phyloP scores from a whole-genome alignment of 2,329 filamentous ascomycete species.

The Atkinsonella hypoxylon region DNA sequence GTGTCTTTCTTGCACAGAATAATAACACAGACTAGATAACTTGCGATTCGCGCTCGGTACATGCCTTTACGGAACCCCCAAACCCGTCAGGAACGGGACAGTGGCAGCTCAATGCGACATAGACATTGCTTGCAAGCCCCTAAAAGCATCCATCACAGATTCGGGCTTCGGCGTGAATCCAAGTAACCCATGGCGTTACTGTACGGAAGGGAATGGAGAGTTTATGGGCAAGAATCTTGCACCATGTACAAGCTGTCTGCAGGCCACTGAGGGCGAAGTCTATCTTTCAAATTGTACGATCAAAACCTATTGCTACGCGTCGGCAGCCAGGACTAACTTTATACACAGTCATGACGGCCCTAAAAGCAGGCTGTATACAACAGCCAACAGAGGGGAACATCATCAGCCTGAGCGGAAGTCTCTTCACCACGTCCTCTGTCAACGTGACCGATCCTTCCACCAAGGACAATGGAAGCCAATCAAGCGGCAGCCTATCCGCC shows the following conservation, averaged over 20 bases:
- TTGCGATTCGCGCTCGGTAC: slow-evolving; percentile 34
- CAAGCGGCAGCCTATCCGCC: slow-evolving; percentile 25
- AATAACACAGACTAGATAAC: slow-evolving; percentile 27
- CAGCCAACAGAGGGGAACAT: slow-evolving; percentile 24
- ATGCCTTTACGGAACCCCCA: slow-evolving; percentile 28
- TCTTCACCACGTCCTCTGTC: slow-evolving; percentile 27
- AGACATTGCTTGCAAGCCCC: slow-evolving; percentile 26
- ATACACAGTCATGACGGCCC: slow-evolving; percentile 31
- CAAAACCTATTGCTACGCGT: not conserved
- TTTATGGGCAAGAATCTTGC: slow-evolving; percentile 21
- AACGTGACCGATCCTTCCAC: slow-evolving; percentile 26
- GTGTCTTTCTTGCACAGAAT: not conserved
- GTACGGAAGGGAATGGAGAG: slow-evolving; percentile 22
- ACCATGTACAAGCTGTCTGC: slow-evolving; percentile 31
- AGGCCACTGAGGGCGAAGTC: slow-evolving; percentile 24
- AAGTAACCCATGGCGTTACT: slow-evolving; percentile 27
- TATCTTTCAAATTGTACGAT: slow-evolving; percentile 40
- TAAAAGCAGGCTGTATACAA: slow-evolving; percentile 36
- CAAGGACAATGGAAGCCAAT: slow-evolving; percentile 14
- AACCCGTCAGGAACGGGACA: slow-evolving; percentile 18
- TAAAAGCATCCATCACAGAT: slow-evolving; percentile 25
- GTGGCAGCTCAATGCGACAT: slow-evolving; percentile 31
- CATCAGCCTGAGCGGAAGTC: slow-evolving; percentile 28
- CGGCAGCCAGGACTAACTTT: not conserved
- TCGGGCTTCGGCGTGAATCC: slow-evolving; percentile 16